Base-by-base conservation (phyloP, 2,329 filamentous ascomycete species). In the Ophiosphaerella korrae region DNA sequence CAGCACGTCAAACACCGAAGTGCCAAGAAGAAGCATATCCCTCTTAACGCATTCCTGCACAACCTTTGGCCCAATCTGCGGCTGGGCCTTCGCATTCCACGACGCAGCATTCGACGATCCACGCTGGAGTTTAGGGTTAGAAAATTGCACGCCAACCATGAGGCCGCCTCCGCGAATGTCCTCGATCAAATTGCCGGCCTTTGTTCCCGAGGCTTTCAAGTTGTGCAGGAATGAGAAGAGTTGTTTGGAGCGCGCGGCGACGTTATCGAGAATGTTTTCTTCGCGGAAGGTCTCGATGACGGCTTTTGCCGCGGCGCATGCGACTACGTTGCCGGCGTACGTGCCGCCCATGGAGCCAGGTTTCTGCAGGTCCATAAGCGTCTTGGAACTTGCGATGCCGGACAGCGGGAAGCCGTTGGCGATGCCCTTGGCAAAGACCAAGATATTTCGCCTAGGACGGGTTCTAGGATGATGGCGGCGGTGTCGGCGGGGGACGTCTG, bases 381-480 rank as follows among this genome's bases (percentile, higher is more conserved):
- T 36, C 32, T 62, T 68, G 12, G 52, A 45, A 42, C 62, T 66
- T 8, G 65, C 65, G 21, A 68, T 68, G 1, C 65, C 65, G 13
- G 62, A 66, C 9, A 68, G 53, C 8, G 65, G 65, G 26, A 68
- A 68, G 8, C 65, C 65, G 29, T 68, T 68, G 2, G 65, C 65
- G 34, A 68, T 67, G 11, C 65, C 65, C 54, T 68, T 68, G 26
- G 65, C 74, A 62, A 78, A 76, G 50, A 77, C 62, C 36, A 78
- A 54, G 24, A 78, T 74, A 41, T 78, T 40, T 68, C 65, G 1
- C 65, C 65, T 1, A 68, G 56, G 2, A 68, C 61, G 3, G 65
- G 64, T 52, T 68, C 65, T 3, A 68, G 40, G 33, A 68, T 68
- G 43, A 68, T 64, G 21, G 65, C 65, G 12, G 64, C 64, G 1